Evolutionary conservation across 352 stramenopile species (phyloP).

Genomic region (Pythium phragmitis): DNA sequence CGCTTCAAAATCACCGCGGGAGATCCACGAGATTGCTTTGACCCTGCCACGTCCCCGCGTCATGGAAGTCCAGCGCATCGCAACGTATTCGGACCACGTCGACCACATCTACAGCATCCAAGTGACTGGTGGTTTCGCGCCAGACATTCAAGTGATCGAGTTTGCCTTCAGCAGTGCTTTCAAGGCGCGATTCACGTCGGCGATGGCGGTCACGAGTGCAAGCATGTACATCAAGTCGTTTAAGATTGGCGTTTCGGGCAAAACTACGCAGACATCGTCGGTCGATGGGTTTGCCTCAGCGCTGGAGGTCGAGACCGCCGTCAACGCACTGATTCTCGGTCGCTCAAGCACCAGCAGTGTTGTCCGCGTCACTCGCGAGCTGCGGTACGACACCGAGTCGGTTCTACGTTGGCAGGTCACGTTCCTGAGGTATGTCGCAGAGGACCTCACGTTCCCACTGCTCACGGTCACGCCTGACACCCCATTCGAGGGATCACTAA

Average conservation of each 20-base stretch:
- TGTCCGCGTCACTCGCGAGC: slow-evolving; percentile 34
- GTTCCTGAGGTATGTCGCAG: slow-evolving; percentile 42
- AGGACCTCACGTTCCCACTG: slow-evolving; percentile 35
- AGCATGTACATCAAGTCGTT: slow-evolving; percentile 47
- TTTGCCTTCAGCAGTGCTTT: slow-evolving; percentile 59
- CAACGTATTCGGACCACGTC: slow-evolving; percentile 53
- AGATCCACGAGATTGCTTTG: slow-evolving; percentile 63
- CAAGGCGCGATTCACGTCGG: slow-evolving; percentile 41
- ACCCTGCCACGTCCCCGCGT: slow-evolving; percentile 36
- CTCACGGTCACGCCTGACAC: slow-evolving; percentile 33
- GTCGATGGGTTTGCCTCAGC: slow-evolving; percentile 60
- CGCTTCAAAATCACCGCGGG: slow-evolving; percentile 54
- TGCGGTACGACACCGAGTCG: slow-evolving; percentile 34
- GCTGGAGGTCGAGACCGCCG: slow-evolving; percentile 34
- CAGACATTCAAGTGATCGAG: slow-evolving; percentile 42
- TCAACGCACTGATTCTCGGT: slow-evolving; percentile 40
- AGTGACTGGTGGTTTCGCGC: slow-evolving; percentile 45
- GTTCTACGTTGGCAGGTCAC: slow-evolving; percentile 55
- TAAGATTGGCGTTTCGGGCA: slow-evolving; percentile 29
- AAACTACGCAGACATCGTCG: background rate
- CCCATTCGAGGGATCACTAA: slow-evolving; percentile 47
- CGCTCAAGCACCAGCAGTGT: slow-evolving; percentile 14
- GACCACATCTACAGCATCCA: slow-evolving; percentile 50
- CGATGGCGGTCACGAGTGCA: slow-evolving; percentile 29
- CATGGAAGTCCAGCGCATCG: slow-evolving; percentile 64